Evolutionary conservation across 768 basidiomycete genomes (phyloP), one percentile per base, ranked within the genome.

Genomic region (Suillus clintonianus): DNA sequence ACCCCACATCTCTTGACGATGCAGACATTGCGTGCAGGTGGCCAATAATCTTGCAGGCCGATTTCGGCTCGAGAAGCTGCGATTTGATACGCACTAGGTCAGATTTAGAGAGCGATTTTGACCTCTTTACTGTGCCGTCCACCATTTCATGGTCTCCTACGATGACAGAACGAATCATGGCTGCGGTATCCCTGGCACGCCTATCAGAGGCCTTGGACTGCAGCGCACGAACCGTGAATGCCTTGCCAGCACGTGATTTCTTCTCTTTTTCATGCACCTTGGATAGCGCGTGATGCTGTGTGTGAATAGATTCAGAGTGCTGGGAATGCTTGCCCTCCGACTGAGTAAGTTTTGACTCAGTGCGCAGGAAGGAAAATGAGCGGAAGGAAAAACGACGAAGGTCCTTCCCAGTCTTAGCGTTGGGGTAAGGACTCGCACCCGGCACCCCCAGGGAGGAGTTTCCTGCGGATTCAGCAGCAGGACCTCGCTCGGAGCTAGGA

Each of bases 11-110:
- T 11, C 34, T 11, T 54, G 62, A 43, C 36, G 65, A 69, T 36
- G 65, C 22, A n/a, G 92, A 85, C 45, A 94, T 79, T 9, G 77
- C 68, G 45, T 84, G 86, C 15, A 94, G 81, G 55, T 92, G 86
- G n/a, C 83, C 79, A 65, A 94, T 91, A 63, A 94, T 79, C 69
- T 83, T 86, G 72, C 86, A 86, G 24, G 91, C 92, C 15, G 82
- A 78, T 72, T 89, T 88, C 22, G 89, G 86, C 50, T 88, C 71
- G 65, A 85, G 77, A 32, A 94, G 85, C 72, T 88, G 83, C 2
- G 86, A 77, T 73, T 91, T 93, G 69, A 91, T 80, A 68, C 86
- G 88, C 67, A 77, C 82, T 27, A 92, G 64, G 64, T 87, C 84
- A 13, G 84, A 80, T 64, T 79, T 82, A 39, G 85, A 82, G 13